These are phyloP conservation scores for Neohortaea acidophila DNA, from an alignment of 495 filamentous ascomycete genomes.

Conservation along the genomic window DNA sequence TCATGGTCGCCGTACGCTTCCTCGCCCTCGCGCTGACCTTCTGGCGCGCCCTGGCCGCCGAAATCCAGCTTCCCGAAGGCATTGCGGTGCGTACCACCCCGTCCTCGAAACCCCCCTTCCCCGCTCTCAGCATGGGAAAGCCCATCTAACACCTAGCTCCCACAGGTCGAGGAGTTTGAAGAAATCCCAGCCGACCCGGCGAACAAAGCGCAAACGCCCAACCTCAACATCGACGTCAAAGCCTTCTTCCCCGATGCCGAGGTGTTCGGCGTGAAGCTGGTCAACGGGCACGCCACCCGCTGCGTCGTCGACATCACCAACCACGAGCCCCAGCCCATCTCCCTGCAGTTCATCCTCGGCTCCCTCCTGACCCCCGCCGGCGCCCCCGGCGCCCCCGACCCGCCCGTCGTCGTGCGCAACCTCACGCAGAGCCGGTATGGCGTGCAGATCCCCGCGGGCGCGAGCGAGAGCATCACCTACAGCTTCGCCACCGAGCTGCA, in stretches of 20 bases:
- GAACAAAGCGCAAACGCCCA: conserved; percentile 28
- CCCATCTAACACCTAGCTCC: conserved; percentile 21
- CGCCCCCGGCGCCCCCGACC: conserved; percentile 34
- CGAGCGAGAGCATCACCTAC: conserved; percentile 62
- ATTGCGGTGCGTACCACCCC: conserved; percentile 1
- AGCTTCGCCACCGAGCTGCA: conserved; percentile 82
- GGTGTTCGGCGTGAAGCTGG: conserved; percentile 87
- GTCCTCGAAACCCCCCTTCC: conserved; percentile 1
- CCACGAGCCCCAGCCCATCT: conserved; percentile 61
- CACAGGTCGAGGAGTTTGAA: conserved; percentile 32
- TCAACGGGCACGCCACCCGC: conserved; percentile 81
- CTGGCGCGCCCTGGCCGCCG: conserved; percentile 44
- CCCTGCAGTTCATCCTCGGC: conserved; percentile 63
- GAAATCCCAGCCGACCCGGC: conserved; percentile 27
- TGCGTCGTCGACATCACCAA: conserved; percentile 72
- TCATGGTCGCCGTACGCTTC: conserved; percentile 64
- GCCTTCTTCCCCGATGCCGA: conserved; percentile 75
- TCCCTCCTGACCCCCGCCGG: conserved; percentile 42
- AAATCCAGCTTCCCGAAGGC: conserved; percentile 3
- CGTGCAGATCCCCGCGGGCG: conserved; percentile 60
- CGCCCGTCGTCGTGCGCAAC: conserved; percentile 56
- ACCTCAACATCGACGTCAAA: conserved; percentile 57
- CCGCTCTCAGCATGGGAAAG: not conserved
- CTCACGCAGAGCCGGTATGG: conserved; percentile 62
- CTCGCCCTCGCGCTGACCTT: conserved; percentile 55